These are phyloP conservation scores for Boechera divaricarpa DNA, from an alignment of 345 rosid species.

Conservation along the genomic window DNA sequence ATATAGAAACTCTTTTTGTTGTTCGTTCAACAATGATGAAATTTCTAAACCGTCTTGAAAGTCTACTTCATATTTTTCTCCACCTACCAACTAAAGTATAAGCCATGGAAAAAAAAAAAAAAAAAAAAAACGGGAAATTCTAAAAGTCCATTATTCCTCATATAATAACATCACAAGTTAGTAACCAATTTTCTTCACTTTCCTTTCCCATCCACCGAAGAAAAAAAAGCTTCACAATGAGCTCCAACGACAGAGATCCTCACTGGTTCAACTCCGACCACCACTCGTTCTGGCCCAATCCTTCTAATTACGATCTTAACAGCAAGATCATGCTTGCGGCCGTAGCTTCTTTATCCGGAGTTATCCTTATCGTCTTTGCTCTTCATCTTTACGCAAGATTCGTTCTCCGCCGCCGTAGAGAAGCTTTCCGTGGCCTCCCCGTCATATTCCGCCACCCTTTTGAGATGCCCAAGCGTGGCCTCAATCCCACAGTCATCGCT, in stretches of 20 bases:
- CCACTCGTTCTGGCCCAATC: constrained; percentile 35
- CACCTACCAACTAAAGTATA: constrained; percentile 35
- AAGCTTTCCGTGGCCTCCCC: constrained; percentile 38
- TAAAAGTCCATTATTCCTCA: not conserved
- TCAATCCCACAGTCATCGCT: constrained; percentile 56
- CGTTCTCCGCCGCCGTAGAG: constrained; percentile 42
- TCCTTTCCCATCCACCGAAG: constrained; percentile 17
- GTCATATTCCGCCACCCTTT: constrained; percentile 33
- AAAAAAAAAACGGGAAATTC: not conserved
- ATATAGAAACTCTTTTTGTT: too few species aligned
- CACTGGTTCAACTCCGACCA: constrained; percentile 6
- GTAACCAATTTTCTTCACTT: constrained; percentile 23
- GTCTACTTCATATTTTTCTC: constrained; percentile 24
- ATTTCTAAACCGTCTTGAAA: constrained; percentile 24
- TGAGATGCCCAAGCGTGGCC: constrained; percentile 59
- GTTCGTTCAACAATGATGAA: constrained; percentile 24
- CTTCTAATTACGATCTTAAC: constrained; percentile 31
- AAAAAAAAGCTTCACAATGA: constrained; percentile 34
- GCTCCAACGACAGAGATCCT: constrained; percentile 36
- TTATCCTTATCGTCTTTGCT: constrained; percentile 38
- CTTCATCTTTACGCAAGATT: constrained; percentile 46
- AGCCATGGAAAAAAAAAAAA: not conserved
- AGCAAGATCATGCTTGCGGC: constrained; percentile 45
- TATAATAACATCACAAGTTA: constrained; percentile 33
- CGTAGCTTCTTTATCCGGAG: constrained; percentile 35